Evolutionary conservation across 2,329 filamentous ascomycete species (phyloP).

Genomic region (Endoconidiophora laricicola): DNA sequence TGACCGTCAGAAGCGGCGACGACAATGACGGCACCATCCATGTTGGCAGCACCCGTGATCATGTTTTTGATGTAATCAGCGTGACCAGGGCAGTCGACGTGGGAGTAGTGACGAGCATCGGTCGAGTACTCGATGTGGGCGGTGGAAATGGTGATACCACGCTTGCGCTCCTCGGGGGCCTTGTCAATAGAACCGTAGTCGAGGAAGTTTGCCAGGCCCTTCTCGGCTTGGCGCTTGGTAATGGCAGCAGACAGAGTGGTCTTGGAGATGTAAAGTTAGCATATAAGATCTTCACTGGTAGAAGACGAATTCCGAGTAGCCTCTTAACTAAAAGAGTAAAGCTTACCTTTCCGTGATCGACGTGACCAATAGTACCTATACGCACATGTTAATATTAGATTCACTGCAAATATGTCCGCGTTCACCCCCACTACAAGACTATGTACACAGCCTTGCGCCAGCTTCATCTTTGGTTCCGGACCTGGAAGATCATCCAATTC

Average conservation of each 20-base stretch:
- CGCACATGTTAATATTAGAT: constrained; percentile 13
- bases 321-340: constrained; percentile 1
- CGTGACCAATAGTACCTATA: constrained; percentile 87
- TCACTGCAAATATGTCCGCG: not conserved
- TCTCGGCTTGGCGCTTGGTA: constrained; percentile 92
- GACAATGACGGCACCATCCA: constrained; percentile 98
- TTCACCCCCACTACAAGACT: not conserved
- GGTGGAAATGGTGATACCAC: constrained; percentile 98
- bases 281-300: not conserved
- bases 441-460: not conserved
- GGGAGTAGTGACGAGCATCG: constrained; percentile 87
- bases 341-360: constrained; percentile 94
- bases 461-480: not conserved
- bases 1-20: constrained; percentile 97
- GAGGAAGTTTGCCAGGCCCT: constrained; percentile 85
- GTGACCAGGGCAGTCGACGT: constrained; percentile 99
- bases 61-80: constrained; percentile 99
- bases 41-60: constrained; percentile 98
- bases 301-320: not conserved
- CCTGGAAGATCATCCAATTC: not conserved
- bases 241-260: constrained; percentile 97
- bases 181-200: constrained; percentile 98
- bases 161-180: constrained; percentile 97
- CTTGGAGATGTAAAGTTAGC: constrained; percentile 29
- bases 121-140: constrained; percentile 98